Evolutionary conservation across 2,329 filamentous ascomycete species (phyloP).

Genomic region (Graphium sp.): DNA sequence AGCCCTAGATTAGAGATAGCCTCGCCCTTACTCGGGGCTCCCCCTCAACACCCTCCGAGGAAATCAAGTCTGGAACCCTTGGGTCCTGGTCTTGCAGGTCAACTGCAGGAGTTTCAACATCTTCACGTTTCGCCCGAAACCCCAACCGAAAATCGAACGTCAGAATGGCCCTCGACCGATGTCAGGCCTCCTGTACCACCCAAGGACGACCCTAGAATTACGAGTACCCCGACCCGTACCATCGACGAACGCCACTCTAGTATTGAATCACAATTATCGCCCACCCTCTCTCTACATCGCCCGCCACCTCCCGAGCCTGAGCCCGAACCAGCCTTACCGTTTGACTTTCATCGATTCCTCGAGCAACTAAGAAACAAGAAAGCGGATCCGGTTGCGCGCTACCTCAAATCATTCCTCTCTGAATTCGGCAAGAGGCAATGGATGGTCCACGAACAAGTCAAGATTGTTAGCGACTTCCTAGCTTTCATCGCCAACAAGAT

Average conservation of each 20-base stretch:
- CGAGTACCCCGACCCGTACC: constrained; percentile 8
- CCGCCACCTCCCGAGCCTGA: constrained; percentile 58
- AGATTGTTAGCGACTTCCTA: constrained; percentile 93
- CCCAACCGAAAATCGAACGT: constrained; percentile 16
- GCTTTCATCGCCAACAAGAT: constrained; percentile 98
- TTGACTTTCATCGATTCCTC: constrained; percentile 93
- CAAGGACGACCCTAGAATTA: constrained; percentile 29
- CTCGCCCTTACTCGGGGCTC: constrained; percentile 56
- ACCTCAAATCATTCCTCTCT: constrained; percentile 80
- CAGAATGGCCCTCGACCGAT: constrained; percentile 23
- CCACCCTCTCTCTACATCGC: constrained; percentile 33
- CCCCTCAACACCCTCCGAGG: constrained; percentile 58
- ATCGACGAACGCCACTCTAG: constrained; percentile 8
- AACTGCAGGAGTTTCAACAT: constrained; percentile 28
- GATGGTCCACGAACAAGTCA: constrained; percentile 99
- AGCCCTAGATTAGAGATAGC: constrained; percentile 71
- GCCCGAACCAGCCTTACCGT: constrained; percentile 72
- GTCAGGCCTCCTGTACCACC: constrained; percentile 39
- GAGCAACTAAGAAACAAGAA: constrained; percentile 93
- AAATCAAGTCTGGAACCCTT: constrained; percentile 73
- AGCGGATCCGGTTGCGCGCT: constrained; percentile 93
- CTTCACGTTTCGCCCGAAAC: constrained; percentile 22
- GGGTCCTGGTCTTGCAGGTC: constrained; percentile 29
- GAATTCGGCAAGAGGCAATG: constrained; percentile 97
- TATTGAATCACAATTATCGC: constrained; percentile 21